These are phyloP conservation scores for Priceomyces haplophilus DNA, from an alignment of 805 yeast genomes.

Conservation along the genomic window DNA sequence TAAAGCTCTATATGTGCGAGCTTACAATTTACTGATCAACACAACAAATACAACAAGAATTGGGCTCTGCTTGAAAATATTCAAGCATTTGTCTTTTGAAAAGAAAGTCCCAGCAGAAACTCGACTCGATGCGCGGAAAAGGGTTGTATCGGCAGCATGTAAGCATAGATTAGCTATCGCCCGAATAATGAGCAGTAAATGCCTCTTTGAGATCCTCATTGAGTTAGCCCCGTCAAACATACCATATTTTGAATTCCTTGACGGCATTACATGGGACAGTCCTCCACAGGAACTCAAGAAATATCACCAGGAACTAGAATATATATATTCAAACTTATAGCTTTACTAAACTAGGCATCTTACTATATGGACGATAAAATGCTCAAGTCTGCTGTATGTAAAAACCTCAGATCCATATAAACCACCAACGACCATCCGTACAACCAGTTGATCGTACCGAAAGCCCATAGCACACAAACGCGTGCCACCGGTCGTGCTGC, in stretches of 20 bases:
- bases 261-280: slow-evolving; percentile 14
- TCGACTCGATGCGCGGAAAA: slow-evolving; percentile 10
- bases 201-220: slow-evolving; percentile 34
- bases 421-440: too few relatives aligned
- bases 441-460: too few relatives aligned
- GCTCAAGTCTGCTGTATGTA: too few relatives aligned
- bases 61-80: slow-evolving; percentile 38
- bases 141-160: slow-evolving; percentile 26
- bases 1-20: slow-evolving; percentile 41
- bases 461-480: too few relatives aligned
- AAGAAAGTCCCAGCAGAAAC: slow-evolving; percentile 8
- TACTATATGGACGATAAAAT: too few relatives aligned
- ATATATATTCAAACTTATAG: slow-evolving; percentile 9
- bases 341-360: background rate
- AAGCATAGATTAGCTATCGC: slow-evolving; percentile 30
- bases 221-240: slow-evolving; percentile 15
- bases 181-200: slow-evolving; percentile 40
- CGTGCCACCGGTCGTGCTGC: too few relatives aligned
- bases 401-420: too few relatives aligned
- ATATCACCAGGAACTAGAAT: slow-evolving; percentile 4
- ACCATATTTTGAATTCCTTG: background rate
- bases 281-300: slow-evolving; percentile 8
- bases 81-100: slow-evolving; percentile 34
- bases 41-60: slow-evolving; percentile 40
- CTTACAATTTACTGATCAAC: slow-evolving; percentile 56